Percentiles rank a stretch among this genome's conserved stretches.
Conservation (phyloP, 192 early-diverging fungal genomes). For the Endogone sp. region DNA sequence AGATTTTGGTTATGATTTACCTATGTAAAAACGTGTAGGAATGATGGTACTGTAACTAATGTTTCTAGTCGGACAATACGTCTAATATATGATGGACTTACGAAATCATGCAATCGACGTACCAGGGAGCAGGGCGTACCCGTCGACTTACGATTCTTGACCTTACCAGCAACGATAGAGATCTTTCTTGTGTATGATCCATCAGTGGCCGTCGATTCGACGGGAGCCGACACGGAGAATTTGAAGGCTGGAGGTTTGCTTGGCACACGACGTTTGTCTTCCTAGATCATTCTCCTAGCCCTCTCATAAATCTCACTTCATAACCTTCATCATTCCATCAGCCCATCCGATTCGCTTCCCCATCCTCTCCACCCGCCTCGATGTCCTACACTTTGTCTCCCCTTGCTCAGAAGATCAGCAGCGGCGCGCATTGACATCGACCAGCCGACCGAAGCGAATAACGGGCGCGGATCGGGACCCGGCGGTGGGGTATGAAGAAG, state of each 20-base stretch:
- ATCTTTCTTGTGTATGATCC: neutral
- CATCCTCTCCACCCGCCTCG: neutral
- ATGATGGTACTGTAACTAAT: too few species aligned
- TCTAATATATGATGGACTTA: too few species aligned
- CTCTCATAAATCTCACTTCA: neutral
- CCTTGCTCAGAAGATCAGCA: neutral
- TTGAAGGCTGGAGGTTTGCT: neutral
- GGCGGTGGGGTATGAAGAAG: neutral
- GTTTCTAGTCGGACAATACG: too few species aligned
- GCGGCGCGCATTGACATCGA: neutral
- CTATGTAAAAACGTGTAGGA: too few species aligned
- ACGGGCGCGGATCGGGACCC: neutral
- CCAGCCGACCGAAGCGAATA: neutral
- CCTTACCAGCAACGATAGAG: neutral
- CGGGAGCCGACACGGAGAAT: neutral
- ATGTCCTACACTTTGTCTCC: neutral
- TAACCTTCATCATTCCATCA: neutral
- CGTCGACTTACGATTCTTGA: neutral
- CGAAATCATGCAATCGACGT: too few species aligned
- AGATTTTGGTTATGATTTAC: too few species aligned
- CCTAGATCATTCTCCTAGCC: neutral
- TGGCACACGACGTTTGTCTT: too few species aligned
- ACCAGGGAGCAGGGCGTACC: neutral
- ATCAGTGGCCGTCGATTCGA: neutral
- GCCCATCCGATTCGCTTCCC: neutral